Percentiles rank a stretch among this genome's conserved stretches.
Conservation (phyloP, 495 filamentous ascomycete species). For the Penicillium salamii region DNA sequence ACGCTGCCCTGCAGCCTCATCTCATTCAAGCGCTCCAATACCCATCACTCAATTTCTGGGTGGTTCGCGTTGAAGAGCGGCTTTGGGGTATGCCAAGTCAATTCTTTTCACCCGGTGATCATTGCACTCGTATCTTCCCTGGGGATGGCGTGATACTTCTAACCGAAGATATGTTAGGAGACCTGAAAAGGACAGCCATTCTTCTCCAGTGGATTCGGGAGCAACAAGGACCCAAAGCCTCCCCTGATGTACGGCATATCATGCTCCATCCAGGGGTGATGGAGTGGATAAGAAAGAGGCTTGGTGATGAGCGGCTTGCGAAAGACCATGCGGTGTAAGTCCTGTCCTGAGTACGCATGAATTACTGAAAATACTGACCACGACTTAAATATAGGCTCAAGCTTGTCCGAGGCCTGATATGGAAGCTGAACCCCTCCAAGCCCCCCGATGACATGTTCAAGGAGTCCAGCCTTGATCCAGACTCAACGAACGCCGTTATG, state of each 20-base stretch:
- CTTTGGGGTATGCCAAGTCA: slow-evolving; percentile 15
- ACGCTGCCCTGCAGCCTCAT: slow-evolving; percentile 23
- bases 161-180: slow-evolving; percentile 59
- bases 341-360: not conserved
- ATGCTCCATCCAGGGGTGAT: slow-evolving; percentile 41
- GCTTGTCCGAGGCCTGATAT: slow-evolving; percentile 16
- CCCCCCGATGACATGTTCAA: slow-evolving; percentile 1
- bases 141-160: slow-evolving; percentile 56
- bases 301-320: slow-evolving; percentile 4
- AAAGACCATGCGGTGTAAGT: slow-evolving; percentile 4
- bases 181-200: slow-evolving; percentile 46
- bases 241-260: slow-evolving; percentile 27
- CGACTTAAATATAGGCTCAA: too few relatives aligned
- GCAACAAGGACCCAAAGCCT: slow-evolving; percentile 16
- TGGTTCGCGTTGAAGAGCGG: slow-evolving; percentile 25
- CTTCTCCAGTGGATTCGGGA: slow-evolving; percentile 58
- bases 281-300: slow-evolving; percentile 31
- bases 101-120: slow-evolving; percentile 11
- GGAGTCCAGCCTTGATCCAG: slow-evolving; percentile 12
- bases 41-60: slow-evolving; percentile 34
- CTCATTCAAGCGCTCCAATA: slow-evolving; percentile 20
- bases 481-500: slow-evolving; percentile 17
- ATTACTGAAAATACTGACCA: not conserved
- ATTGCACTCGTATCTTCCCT: slow-evolving; percentile 54
- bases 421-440: slow-evolving; percentile 16